phyloP scores from a whole-genome alignment of 139 green algal genomes.

The Auxenochlorella pyrenoidosa region DNA sequence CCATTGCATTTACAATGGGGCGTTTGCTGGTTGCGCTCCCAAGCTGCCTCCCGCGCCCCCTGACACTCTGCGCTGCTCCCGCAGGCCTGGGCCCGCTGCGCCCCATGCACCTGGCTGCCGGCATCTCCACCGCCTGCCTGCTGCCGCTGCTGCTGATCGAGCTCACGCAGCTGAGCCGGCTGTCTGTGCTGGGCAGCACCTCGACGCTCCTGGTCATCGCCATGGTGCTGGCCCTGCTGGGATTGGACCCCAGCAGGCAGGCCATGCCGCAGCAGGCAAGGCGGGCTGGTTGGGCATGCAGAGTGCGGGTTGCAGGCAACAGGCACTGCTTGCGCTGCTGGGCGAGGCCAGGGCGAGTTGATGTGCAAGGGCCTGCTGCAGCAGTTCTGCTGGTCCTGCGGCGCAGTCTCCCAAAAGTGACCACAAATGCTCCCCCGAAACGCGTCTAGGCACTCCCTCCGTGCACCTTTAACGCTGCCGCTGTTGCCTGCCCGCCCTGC shows the following conservation, averaged over 20 bases:
- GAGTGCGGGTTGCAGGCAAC: no score
- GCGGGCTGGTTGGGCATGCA: no score
- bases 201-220: slow-evolving; percentile 41
- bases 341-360: no score
- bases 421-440: no score
- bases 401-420: no score
- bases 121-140: slow-evolving; percentile 28
- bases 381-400: not conserved
- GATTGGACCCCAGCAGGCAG: slow-evolving; percentile 38
- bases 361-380: not conserved
- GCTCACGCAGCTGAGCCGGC: slow-evolving; percentile 43
- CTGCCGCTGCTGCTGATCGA: slow-evolving; percentile 42
- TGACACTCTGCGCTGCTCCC: not conserved
- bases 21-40: no score
- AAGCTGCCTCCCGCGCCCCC: not conserved
- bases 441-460: no score
- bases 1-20: no score
- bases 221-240: slow-evolving; percentile 37
- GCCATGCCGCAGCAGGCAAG: slow-evolving; percentile 42
- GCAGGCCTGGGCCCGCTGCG: slow-evolving; percentile 31
- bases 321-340: no score
- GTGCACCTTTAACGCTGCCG: not conserved
- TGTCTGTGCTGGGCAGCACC: slow-evolving; percentile 44
- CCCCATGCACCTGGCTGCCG: slow-evolving; percentile 24
- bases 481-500: not conserved